Evolutionary conservation across 345 rosid genomes (phyloP), one percentile per base, ranked within the genome.

Genomic region (Melaleuca alternifolia): DNA sequence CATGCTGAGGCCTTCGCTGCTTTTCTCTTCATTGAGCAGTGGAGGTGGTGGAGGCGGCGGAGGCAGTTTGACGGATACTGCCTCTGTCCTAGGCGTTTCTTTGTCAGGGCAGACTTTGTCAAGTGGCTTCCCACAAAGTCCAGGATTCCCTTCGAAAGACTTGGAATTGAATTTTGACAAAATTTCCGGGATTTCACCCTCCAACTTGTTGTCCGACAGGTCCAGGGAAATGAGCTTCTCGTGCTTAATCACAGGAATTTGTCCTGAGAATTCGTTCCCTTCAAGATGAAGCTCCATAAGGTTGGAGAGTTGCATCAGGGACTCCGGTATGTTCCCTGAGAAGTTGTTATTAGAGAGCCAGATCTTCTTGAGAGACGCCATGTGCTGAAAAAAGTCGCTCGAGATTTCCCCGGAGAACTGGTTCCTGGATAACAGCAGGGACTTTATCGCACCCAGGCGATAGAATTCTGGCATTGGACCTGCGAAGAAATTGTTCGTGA

Each of bases 371-470:
- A 94, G 21, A 0, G 92, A 89, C 6, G 6, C 84, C 98, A 95
- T 94, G 5, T 71, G 89, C 1, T 23, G 16, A 85, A 97, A 96
- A 86, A 89, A 95, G 41, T 87, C 85, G 0, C 90, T 52, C 3
- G 93, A 90, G 11, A 97, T 96, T 44, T 89, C 91, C n/a, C 98
- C 96, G 1, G 96, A 93, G 87, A 97, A 96, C 50, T 88, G 91
- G 82, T 96, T 97, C 46, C 89, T 89, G 2, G 94, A 88, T 87
- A 97, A 65, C 88, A 87, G 91, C 6, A 96, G 54, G n/a, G 94
- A 90, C 89, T 83, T 93, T 57, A 95, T 79, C 76, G 89, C 84
- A n/a, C 91, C 91, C 79, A 97, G 90, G n/a, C 92, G 93, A 89
- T 90, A 90, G 84, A 97, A 87, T 52, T 90, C 93, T 0, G 99